Conservation (phyloP, 2,329 filamentous ascomycete genomes). For the Aspergillus sp. region DNA sequence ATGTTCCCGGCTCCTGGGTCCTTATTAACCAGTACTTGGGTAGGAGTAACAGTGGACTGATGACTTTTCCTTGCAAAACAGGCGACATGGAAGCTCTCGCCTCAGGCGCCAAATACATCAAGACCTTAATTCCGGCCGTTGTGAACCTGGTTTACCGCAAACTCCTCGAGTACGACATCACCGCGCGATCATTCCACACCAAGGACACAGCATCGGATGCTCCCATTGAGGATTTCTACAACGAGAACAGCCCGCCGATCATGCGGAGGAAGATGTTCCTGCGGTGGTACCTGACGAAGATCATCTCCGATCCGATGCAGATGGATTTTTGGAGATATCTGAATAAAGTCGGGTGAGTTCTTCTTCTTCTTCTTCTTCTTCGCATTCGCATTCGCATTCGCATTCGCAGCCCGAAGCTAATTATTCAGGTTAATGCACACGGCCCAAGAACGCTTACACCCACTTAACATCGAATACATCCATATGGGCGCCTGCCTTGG, state of each 20-base stretch:
- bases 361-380: too few relatives aligned
- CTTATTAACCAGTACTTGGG: not conserved
- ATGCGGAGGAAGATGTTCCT: constrained; percentile 74
- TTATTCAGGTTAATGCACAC: constrained; percentile 70
- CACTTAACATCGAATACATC: constrained; percentile 76
- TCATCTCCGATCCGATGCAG: constrained; percentile 72
- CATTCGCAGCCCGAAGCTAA: not conserved
- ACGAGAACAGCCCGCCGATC: constrained; percentile 72
- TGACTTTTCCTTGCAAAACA: constrained; percentile 29
- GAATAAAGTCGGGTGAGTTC: constrained; percentile 72
- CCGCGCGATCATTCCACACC: constrained; percentile 70
- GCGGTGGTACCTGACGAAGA: constrained; percentile 70
- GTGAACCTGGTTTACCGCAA: constrained; percentile 86
- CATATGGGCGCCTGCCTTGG: constrained; percentile 72
- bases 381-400: not conserved
- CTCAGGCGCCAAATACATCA: constrained; percentile 72
- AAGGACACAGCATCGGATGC: constrained; percentile 63
- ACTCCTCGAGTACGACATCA: constrained; percentile 77
- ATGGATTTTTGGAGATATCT: constrained; percentile 83
- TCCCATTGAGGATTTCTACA: constrained; percentile 62
- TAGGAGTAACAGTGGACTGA: not conserved
- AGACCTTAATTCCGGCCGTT: constrained; percentile 76
- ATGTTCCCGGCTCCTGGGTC: constrained; percentile 31
- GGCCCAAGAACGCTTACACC: constrained; percentile 69
- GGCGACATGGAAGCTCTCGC: constrained; percentile 71